Base-by-base conservation (phyloP, 192 early-diverging fungal species). In the Coemansia erecta region DNA sequence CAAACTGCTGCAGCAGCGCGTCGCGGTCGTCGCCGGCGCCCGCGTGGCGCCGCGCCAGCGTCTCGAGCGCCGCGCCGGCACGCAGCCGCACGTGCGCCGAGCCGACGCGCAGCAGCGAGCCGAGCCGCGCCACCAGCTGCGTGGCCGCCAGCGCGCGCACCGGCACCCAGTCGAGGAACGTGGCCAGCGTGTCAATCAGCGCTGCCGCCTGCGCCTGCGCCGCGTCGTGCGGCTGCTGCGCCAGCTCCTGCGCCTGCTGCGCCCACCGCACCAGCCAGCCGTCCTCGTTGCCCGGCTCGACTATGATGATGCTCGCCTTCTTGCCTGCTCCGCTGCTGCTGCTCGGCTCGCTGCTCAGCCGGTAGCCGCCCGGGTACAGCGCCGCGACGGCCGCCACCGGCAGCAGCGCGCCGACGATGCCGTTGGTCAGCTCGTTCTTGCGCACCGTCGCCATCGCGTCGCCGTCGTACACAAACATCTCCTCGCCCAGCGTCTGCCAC, bases 401-500 rank as follows among this genome's bases (percentile, higher is more conserved):
- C 21, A 78, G 65, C 53, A 78, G 51, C 0, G 69, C 68, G 1
- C 75, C 75, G 3, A 72, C 54, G 5, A 78, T 46, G 5, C 75
- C 75, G 37, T 65, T 78, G 4, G 70, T 68, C 59, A 78, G 66
- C 9, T 78, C 69, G 33, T 50, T 43, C 41, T 68, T 72, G 33
- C 69, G 65, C 33, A 78, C 66, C 0, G 65, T 54, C 0, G 61
- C 75, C 43, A 59, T 50, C 8, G 75, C 55, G 26, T 78, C 75
- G 14, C 69, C 48, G 24, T 78, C 75, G 21, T 61, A 72, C 13
- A 72, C 69, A 71, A 78, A 68, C 58, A 78, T 28, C 56, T 72
- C 75, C 39, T 78, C 75, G 41, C 75, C 75, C 35, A 78, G 52
- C 26, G 69, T 72, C 45, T 53, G 65, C 75, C 75, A 78, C 12